A percentile compares a stretch with the other conserved stretches of the same genome.
Conservation (phyloP, 2,329 filamentous ascomycete genomes). For the Orbilia oligospora region DNA sequence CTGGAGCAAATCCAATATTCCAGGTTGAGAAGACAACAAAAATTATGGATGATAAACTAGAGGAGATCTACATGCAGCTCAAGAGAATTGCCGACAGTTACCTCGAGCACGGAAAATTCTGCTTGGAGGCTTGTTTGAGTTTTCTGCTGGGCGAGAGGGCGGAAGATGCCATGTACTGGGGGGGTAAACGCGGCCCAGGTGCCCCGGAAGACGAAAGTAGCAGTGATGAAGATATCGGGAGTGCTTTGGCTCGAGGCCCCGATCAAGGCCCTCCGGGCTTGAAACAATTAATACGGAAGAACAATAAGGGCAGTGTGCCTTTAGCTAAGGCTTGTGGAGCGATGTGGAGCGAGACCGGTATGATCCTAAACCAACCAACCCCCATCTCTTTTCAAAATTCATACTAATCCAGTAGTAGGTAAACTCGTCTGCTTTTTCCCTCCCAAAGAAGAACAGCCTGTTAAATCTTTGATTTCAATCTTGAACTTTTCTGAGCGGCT, state of each 20-base stretch:
- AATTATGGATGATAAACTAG: conserved; percentile 71
- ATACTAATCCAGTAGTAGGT: conserved; percentile 66
- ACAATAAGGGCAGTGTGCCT: conserved; percentile 74
- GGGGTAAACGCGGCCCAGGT: conserved; percentile 68
- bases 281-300: conserved; percentile 60
- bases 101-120: conserved; percentile 71
- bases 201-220: conserved; percentile 79
- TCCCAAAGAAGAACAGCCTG: conserved; percentile 74
- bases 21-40: conserved; percentile 73
- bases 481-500: conserved; percentile 70
- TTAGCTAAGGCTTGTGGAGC: conserved; percentile 72
- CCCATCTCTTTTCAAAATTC: background rate
- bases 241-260: conserved; percentile 59
- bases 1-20: conserved; percentile 70
- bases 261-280: conserved; percentile 35
- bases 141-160: conserved; percentile 74
- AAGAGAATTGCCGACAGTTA: conserved; percentile 73
- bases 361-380: background rate
- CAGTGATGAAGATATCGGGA: conserved; percentile 81
- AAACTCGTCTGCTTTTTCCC: conserved; percentile 78
- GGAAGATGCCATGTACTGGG: conserved; percentile 70
- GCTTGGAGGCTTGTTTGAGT: conserved; percentile 75
- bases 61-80: conserved; percentile 71
- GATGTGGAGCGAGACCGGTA: conserved; percentile 63
- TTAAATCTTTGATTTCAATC: conserved; percentile 72